Evolutionary conservation across 2,329 filamentous ascomycete genomes (phyloP), one percentile per base, ranked within the genome.

Genomic region (Trichoderma arundinaceum): DNA sequence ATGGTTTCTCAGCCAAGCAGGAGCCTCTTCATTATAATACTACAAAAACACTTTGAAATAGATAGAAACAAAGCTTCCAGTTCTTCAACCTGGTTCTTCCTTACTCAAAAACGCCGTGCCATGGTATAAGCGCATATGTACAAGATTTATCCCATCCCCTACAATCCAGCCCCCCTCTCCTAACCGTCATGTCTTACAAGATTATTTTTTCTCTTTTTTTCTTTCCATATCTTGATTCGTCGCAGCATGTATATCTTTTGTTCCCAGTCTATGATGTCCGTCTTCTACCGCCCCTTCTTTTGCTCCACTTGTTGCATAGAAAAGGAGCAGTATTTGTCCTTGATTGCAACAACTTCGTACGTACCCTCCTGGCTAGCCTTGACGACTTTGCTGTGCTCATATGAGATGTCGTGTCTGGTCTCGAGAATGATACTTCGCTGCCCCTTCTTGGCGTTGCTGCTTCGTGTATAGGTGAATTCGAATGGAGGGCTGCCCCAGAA

Each of bases 401-500:
- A 87, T 56, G 91, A 94, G 17, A 91, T 84, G 72, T 97, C 94
- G 70, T 95, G 93, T 71, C 92, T 88, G 69, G 96, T 97, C 80
- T 99, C 96, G 17, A 99, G 83, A 39, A 99, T 86, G 72, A 89
- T 84, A 43, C 90, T 88, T 74, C 88, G 91, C 77, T 92, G 91
- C 1, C 90, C 90, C 80, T 89, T 92, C 66, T 86, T 90, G 63
- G 88, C 89, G 75, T 97, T 97, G 51, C 92, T 92, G 77, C 90
- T 95, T 68, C 95, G 86, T 19, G 93, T 98, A 77, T 96, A 98
- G 65, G 94, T 97, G 75, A 98, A 99, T 78, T 98, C 95, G 74
- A 99, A 99, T 1, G 95, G 95, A 68, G 95, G 93, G 6, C 92
- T 94, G 65, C 96, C 95, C 82, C 91, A 94, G 79, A 99, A 99